Conservation (phyloP, 495 filamentous ascomycete species). For the Neurospora tetraspora region DNA sequence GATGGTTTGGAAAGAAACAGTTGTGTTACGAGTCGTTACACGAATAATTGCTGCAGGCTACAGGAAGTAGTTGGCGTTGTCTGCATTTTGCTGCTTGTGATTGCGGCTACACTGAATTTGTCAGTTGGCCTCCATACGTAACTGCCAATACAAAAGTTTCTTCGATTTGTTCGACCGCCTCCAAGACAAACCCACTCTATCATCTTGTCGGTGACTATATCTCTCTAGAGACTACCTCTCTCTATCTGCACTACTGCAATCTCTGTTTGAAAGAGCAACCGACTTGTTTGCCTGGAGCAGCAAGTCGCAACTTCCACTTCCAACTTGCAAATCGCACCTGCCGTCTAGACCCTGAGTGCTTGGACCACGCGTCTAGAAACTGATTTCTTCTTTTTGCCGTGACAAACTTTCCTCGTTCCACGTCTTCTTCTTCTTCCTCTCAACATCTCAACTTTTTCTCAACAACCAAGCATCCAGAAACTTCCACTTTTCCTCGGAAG, state of each 20-base stretch:
- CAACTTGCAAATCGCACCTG: not conserved
- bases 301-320: not conserved
- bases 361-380: not conserved
- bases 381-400: not conserved
- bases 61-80: not conserved
- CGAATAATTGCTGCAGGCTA: not conserved
- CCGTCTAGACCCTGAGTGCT: not conserved
- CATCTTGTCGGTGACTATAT: not conserved
- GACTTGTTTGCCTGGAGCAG: not conserved
- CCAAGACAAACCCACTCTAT: not conserved
- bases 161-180: not conserved
- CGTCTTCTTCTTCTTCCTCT: not conserved
- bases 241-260: not conserved
- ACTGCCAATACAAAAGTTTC: not conserved
- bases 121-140: not conserved
- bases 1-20: not conserved
- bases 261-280: not conserved
- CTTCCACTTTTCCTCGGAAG: slow-evolving; percentile 11
- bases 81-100: not conserved
- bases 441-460: not conserved
- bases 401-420: not conserved
- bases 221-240: not conserved
- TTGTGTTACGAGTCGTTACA: not conserved
- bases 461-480: not conserved
- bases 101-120: not conserved